Evolutionary conservation across 2,329 filamentous ascomycete species (phyloP), one percentile per base, ranked within the genome.

Genomic region (Botrytis cinerea): DNA sequence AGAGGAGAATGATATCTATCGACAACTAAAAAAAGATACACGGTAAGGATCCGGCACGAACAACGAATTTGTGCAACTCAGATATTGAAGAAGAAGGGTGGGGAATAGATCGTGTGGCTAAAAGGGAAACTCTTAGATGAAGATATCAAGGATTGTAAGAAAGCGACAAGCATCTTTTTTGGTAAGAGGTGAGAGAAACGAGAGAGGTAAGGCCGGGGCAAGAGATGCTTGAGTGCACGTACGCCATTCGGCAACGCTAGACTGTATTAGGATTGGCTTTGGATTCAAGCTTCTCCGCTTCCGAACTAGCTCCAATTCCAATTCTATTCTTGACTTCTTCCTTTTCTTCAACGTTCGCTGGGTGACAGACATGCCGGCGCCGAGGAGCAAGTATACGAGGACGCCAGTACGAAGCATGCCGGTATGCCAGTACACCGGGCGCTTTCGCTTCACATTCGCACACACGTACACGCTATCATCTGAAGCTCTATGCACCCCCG

Each of bases 251-350:
- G 64, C 25, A 40, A 57, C 35, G 18, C 66, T 68, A 68, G 20
- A 9, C 48, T 5, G 22, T 4, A 68, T 57, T 12, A 16, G 0
- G 5, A 32, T 32, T 68, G 43, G 66, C 20, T 20, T 43, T 3
- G 25, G 4, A 62, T 60, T 35, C 32, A 60, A 60, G 32, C 57
- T 60, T 60, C 57, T 35, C 4, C 18, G 18, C 18, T 35, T 8
- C 20, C 57, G 2, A 57, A 25, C n/a, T 57, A 60, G 35, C 35
- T 40, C 25, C 35, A 61, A 38, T 40, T 61, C 59, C 35, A 9
- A 9, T 20, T 67, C 64, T 67, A 67, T 67, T 67, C 46, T 67
- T 22, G 46, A 67, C 64, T 54, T 40, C 32, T 67, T 35, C 48
- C 16, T 51, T 46, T 46, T 35, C 43, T 66, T 66, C 62, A 54